Conservation (phyloP, 2,329 filamentous ascomycete species). For the Neocucurbitaria cava region DNA sequence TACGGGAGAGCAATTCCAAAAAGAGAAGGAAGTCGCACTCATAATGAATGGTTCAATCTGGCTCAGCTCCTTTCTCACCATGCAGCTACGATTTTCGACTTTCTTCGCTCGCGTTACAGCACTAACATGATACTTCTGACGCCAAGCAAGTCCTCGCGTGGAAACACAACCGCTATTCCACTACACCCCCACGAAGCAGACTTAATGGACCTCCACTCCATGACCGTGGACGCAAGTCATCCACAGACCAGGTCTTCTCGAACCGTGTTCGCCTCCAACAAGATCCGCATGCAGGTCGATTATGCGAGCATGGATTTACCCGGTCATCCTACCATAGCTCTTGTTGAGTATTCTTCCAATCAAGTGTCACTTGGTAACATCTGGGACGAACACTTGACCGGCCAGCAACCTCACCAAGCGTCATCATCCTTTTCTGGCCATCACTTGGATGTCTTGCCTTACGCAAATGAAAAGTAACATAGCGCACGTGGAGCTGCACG, state of each 20-base stretch:
- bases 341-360: neutral
- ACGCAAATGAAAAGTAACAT: neutral
- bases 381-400: neutral
- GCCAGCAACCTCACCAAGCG: neutral
- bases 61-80: neutral
- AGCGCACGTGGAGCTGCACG: constrained; percentile 1
- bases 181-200: neutral
- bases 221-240: neutral
- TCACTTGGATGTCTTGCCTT: neutral
- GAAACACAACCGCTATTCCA: neutral
- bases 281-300: constrained; percentile 2
- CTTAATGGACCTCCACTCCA: neutral
- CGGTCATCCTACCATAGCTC: constrained; percentile 6
- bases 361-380: neutral
- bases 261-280: neutral
- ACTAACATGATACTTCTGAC: neutral
- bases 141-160: neutral
- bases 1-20: too few species aligned
- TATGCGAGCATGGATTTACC: constrained; percentile 8
- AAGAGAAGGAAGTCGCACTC: too few species aligned
- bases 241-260: neutral
- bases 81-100: neutral
- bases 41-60: too few species aligned
- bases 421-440: neutral
- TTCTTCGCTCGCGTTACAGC: neutral